Base-by-base conservation (phyloP, 495 filamentous ascomycete genomes). In the Penicillium argentinense region DNA sequence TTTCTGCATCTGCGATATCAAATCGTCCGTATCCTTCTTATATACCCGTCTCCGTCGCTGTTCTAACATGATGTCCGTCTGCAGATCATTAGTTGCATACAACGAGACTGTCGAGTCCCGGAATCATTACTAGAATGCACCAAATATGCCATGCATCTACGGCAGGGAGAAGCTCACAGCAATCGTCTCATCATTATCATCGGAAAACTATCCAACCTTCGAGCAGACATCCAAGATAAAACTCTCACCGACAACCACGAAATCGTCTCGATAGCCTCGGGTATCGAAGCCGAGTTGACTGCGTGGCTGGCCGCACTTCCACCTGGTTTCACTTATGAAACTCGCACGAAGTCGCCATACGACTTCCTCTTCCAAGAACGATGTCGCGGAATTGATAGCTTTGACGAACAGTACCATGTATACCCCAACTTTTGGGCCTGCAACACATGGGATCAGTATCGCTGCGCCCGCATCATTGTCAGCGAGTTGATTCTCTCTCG, bases 361-460 rank as follows among this genome's bases (percentile, higher is more conserved):
- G 60, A 62, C 39, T 51, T 47, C 14, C 28, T 41, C 17, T 64
- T 59, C 29, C 54, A 57, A 39, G 24, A 56, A 1, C 55, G 47
- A 11, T 58, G 59, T 24, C 51, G 59, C 14, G 67, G 65, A 4
- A 45, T 65, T 14, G 18, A 37, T 9, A 56, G 56, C 1, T 83
- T 81, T 49, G 73, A 77, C 30, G 73, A 77, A 24, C 67, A 72
- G 45, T 87, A 83, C 54, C 81, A 87, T 53, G 56, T 74, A 12
- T 87, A 87, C 54, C 55, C 56, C 4, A 74, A 77, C 39, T 70
- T 79, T 29, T 84, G 80, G 78, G 64, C 74, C 21, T 73, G 73
- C 12, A 69, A 77, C 17, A 68, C 78, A 19, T 84, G 79, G 78
- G 87, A 84, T 44, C 74, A 83, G 41, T 85, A 82, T 52, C 80